phyloP scores from a whole-genome alignment of 2,329 filamentous ascomycete species.

The Microcyclospora pomicola region DNA sequence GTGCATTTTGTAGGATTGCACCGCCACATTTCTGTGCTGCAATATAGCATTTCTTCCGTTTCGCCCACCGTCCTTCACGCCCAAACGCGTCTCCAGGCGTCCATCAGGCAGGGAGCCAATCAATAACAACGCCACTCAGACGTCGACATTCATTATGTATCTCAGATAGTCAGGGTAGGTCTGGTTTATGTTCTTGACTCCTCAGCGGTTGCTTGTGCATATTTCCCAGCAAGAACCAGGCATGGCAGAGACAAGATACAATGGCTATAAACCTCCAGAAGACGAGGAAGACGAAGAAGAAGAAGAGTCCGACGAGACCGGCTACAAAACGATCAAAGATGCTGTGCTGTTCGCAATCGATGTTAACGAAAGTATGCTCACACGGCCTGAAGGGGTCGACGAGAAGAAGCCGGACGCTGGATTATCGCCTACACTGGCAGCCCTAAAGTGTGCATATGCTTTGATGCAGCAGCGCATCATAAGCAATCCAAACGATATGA shows the following conservation, averaged over 20 bases:
- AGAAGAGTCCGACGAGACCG: conserved; percentile 53
- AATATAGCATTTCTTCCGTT: too few species aligned
- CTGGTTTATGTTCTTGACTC: too few species aligned
- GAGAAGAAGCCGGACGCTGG: conserved; percentile 67
- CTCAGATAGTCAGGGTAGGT: too few species aligned
- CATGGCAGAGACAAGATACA: background rate
- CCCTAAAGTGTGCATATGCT: conserved; percentile 84
- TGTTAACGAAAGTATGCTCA: conserved; percentile 75
- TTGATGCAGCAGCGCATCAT: conserved; percentile 98
- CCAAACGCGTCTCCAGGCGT: too few species aligned
- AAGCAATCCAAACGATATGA: conserved; percentile 91
- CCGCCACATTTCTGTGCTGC: too few species aligned
- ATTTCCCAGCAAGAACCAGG: too few species aligned
- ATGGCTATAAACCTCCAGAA: conserved; percentile 16
- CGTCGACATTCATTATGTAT: too few species aligned
- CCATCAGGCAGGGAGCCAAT: too few species aligned
- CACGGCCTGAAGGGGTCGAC: conserved; percentile 45
- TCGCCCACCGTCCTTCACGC: too few species aligned
- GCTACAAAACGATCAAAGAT: conserved; percentile 87
- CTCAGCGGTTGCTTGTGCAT: too few species aligned
- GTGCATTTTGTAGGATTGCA: too few species aligned
- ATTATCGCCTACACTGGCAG: conserved; percentile 59
- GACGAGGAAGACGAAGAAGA: conserved; percentile 52
- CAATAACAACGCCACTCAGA: too few species aligned
- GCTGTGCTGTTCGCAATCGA: conserved; percentile 96